Evolutionary conservation across 495 filamentous ascomycete species (phyloP).

Genomic region (Lasiosphaeris hirsuta): DNA sequence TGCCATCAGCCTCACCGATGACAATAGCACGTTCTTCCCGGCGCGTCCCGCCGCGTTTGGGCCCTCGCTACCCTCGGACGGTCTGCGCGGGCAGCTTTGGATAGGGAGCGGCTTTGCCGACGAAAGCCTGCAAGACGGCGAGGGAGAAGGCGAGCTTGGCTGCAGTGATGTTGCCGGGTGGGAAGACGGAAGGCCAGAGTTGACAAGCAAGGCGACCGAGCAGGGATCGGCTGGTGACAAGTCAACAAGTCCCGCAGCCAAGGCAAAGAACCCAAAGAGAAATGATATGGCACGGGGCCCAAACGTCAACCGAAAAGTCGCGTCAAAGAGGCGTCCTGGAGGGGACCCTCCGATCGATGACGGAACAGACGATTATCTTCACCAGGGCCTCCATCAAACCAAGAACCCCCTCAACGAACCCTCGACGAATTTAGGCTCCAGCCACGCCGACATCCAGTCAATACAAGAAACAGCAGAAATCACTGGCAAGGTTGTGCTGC

Average conservation of each 20-base stretch:
- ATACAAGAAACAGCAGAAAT: conserved; percentile 95
- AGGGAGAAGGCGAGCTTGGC: conserved; percentile 82
- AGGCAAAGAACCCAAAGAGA: conserved; percentile 16
- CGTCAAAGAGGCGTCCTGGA: conserved; percentile 21
- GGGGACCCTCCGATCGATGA: conserved; percentile 51
- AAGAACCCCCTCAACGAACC: conserved; percentile 29
- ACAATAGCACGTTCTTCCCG: conserved; percentile 95
- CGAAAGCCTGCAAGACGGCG: conserved; percentile 58
- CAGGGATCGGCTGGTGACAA: conserved; percentile 23
- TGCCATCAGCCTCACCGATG: conserved; percentile 92
- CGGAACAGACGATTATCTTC: conserved; percentile 89
- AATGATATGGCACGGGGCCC: conserved; percentile 21
- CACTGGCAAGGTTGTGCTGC: conserved; percentile 81
- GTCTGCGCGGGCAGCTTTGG: conserved; percentile 83
- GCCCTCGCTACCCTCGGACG: conserved; percentile 67
- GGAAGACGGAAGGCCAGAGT: conserved; percentile 49
- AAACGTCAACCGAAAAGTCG: conserved; percentile 22
- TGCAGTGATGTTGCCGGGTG: conserved; percentile 97
- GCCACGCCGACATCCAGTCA: conserved; percentile 90
- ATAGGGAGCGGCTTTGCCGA: conserved; percentile 87
- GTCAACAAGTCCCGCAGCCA: conserved; percentile 2
- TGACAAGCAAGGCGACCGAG: conserved; percentile 19
- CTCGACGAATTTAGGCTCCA: conserved; percentile 40
- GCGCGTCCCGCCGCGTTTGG: conserved; percentile 93
- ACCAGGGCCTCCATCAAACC: conserved; percentile 55